Evolutionary conservation across 139 green algal species (phyloP).

Genomic region (Chlamydomonas incerta): DNA sequence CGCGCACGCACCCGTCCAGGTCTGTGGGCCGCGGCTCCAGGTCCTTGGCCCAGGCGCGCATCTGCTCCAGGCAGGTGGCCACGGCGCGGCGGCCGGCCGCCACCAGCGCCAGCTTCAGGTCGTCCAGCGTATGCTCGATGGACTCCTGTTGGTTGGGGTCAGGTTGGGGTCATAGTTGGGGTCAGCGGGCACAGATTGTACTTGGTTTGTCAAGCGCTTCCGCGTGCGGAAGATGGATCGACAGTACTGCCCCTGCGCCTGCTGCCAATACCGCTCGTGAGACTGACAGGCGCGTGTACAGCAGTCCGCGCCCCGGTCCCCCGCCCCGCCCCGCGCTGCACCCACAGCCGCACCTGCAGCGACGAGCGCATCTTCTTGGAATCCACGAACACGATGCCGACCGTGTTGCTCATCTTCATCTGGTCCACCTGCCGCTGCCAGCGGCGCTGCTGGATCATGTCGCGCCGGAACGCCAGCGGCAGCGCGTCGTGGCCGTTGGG

Average conservation of each 20-base stretch:
- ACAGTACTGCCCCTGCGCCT: too few species aligned
- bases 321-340: too few species aligned
- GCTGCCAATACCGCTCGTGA: too few species aligned
- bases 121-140: slow-evolving; percentile 35
- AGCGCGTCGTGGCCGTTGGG: background rate
- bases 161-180: background rate
- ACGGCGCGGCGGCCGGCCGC: background rate
- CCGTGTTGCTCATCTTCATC: slow-evolving; percentile 71
- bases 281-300: too few species aligned
- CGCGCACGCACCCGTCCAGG: slow-evolving; percentile 37
- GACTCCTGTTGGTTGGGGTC: slow-evolving; percentile 6
- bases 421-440: slow-evolving; percentile 62
- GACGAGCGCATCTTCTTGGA: slow-evolving; percentile 62
- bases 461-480: slow-evolving; percentile 14
- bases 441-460: slow-evolving; percentile 50
- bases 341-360: slow-evolving; percentile 46
- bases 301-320: too few species aligned
- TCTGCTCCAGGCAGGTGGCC: background rate
- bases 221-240: too few species aligned
- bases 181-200: too few species aligned
- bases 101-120: slow-evolving; percentile 38
- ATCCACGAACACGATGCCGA: slow-evolving; percentile 70
- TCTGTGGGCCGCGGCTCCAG: slow-evolving; percentile 49
- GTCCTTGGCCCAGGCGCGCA: slow-evolving; percentile 17
- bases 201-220: too few species aligned